Evolutionary conservation across 441 rosid species (phyloP).

Genomic region (Mallotus japonicus): DNA sequence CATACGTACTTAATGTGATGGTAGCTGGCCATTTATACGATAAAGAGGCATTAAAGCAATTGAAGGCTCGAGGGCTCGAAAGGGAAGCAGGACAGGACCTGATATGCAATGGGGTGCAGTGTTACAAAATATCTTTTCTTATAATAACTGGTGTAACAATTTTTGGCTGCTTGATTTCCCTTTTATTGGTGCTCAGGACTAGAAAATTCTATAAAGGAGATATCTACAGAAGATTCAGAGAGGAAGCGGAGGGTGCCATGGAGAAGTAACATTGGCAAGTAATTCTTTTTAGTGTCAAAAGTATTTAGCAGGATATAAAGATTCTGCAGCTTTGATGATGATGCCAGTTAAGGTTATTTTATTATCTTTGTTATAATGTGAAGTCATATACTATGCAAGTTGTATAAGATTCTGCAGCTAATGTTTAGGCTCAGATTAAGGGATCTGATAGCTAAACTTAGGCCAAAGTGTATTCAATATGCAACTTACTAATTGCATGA

Average conservation of each 20-base stretch:
- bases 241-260: constrained; percentile 7
- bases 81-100: constrained; percentile 32
- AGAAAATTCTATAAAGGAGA: constrained; percentile 40
- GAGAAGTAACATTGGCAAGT: constrained; percentile 6
- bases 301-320: too few species aligned
- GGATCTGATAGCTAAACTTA: too few species aligned
- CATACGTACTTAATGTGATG: constrained; percentile 40
- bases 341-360: background rate
- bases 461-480: too few species aligned
- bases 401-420: too few species aligned
- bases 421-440: too few species aligned
- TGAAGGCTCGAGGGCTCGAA: constrained; percentile 28
- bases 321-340: background rate
- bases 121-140: constrained; percentile 35
- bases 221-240: constrained; percentile 38
- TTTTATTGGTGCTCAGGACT: constrained; percentile 35
- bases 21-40: constrained; percentile 46
- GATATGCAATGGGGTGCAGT: constrained; percentile 36
- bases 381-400: too few species aligned
- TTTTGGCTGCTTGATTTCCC: constrained; percentile 33
- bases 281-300: too few species aligned
- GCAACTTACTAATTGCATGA: too few species aligned
- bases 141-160: constrained; percentile 39
- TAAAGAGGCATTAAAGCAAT: constrained; percentile 40
- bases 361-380: background rate